Evolutionary conservation across 768 basidiomycete genomes (phyloP), one percentile per base, ranked within the genome.

Genomic region (Dendrothele bispora): DNA sequence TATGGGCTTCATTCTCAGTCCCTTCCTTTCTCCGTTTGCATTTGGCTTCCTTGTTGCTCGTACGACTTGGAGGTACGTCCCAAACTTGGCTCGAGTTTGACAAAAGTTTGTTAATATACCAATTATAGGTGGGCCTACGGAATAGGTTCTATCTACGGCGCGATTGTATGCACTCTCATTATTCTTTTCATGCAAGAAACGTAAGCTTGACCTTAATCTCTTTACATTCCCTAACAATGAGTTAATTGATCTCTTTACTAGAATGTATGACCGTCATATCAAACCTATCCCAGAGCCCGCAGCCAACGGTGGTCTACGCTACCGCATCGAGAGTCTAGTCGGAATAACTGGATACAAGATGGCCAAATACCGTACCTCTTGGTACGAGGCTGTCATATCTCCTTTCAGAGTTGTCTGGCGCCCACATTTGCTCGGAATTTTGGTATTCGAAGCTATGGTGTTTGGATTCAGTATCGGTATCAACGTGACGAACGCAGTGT

Each of bases 61-160:
- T 5, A 70, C 75, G 15, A 72, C 67, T 42, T 85, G 80, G 80
- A 63, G 82, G n/a, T n/a, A n/a, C n/a, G n/a, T n/a, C n/a, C n/a
- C n/a, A n/a, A n/a, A n/a, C n/a, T n/a, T n/a, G n/a, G n/a, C n/a
- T n/a, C n/a, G n/a, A n/a, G n/a, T n/a, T n/a, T n/a, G n/a, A n/a
- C n/a, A n/a, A n/a, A n/a, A n/a, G n/a, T n/a, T n/a, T n/a, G n/a
- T n/a, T n/a, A n/a, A n/a, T n/a, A n/a, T n/a, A n/a, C n/a, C n/a
- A n/a, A n/a, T n/a, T n/a, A n/a, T n/a, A n/a, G n/a, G 37, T 85
- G 84, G 83, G 71, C 82, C 17, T 86, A 86, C 50, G 83, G 81
- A 14, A 79, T 83, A 28, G 85, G 80, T 0, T 78, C 73, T 25
- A 75, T 85, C 17, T 87, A 85, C 56, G 69, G 71, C 4, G 65